phyloP scores from a whole-genome alignment of 2,329 filamentous ascomycete genomes.

The Dactylellina drechsleri region DNA sequence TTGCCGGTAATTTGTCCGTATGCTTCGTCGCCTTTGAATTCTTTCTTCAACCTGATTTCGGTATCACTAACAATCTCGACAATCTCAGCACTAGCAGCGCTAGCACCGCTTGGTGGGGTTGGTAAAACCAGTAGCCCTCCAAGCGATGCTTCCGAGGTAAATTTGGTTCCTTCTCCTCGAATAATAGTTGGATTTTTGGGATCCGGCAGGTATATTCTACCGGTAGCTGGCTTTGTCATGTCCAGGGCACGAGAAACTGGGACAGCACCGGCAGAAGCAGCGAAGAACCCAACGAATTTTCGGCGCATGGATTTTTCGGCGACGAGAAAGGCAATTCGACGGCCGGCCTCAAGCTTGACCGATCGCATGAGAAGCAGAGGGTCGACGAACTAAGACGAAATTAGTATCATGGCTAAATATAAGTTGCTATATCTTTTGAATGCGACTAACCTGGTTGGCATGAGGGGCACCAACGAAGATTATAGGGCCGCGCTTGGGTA shows the following conservation, averaged over 20 bases:
- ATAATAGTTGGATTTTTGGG: constrained; percentile 84
- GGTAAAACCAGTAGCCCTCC: constrained; percentile 89
- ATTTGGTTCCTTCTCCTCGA: constrained; percentile 82
- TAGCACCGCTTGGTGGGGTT: constrained; percentile 68
- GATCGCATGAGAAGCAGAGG: constrained; percentile 92
- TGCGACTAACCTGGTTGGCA: constrained; percentile 80
- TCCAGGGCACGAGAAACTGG: constrained; percentile 95
- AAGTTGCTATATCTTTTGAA: background rate
- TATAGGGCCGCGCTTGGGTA: constrained; percentile 85
- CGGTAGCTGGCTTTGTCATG: constrained; percentile 79
- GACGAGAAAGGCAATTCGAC: constrained; percentile 90
- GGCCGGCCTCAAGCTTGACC: constrained; percentile 83
- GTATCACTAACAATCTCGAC: constrained; percentile 80
- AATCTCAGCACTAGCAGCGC: constrained; percentile 84
- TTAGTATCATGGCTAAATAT: constrained; percentile 14
- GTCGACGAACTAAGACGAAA: constrained; percentile 81
- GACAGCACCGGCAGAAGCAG: constrained; percentile 84
- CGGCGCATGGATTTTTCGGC: constrained; percentile 95
- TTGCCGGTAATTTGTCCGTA: constrained; percentile 84
- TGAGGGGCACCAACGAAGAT: constrained; percentile 97
- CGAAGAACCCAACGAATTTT: constrained; percentile 86
- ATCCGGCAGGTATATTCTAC: constrained; percentile 87
- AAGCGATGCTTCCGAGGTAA: constrained; percentile 77
- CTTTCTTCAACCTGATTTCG: constrained; percentile 85
- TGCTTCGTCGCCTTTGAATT: constrained; percentile 80